These are phyloP conservation scores for Epichloe gansuensis DNA, from an alignment of 2,329 filamentous ascomycete genomes.

Conservation along the genomic window DNA sequence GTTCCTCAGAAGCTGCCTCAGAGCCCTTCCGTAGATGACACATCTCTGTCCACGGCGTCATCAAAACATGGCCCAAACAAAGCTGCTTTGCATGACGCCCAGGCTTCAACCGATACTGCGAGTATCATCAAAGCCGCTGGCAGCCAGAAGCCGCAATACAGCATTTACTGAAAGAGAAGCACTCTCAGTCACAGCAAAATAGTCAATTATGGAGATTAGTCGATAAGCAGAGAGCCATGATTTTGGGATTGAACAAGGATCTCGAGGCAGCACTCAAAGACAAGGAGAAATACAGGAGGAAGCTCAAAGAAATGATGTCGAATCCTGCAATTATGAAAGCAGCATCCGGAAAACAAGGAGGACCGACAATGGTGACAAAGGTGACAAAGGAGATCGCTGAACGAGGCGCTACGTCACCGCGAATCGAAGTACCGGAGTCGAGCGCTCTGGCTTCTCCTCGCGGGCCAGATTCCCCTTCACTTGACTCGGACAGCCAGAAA, in stretches of 20 bases:
- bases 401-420: conserved; percentile 9
- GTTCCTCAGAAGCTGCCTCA: conserved; percentile 39
- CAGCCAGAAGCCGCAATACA: conserved; percentile 82
- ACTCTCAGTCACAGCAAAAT: conserved; percentile 79
- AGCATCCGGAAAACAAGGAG: conserved; percentile 12
- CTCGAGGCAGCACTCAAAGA: conserved; percentile 83
- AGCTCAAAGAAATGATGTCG: conserved; percentile 63
- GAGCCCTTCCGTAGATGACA: conserved; percentile 79
- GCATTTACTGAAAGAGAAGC: conserved; percentile 82
- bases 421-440: conserved; percentile 14
- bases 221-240: conserved; percentile 91
- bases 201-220: conserved; percentile 88
- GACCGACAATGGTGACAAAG: neutral
- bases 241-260: conserved; percentile 87
- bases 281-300: conserved; percentile 86
- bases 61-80: conserved; percentile 38
- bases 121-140: conserved; percentile 73
- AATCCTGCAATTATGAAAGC: conserved; percentile 22
- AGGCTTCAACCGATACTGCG: conserved; percentile 63
- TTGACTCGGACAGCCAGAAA: conserved; percentile 36
- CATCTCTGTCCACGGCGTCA: conserved; percentile 71
- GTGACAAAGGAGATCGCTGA: conserved; percentile 1
- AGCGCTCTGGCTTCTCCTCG: conserved; percentile 1
- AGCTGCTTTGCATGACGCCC: conserved; percentile 42
- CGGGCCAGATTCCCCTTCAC: conserved; percentile 2